phyloP scores from a whole-genome alignment of 805 yeast species.

The Saccharomycopsis olivae region DNA sequence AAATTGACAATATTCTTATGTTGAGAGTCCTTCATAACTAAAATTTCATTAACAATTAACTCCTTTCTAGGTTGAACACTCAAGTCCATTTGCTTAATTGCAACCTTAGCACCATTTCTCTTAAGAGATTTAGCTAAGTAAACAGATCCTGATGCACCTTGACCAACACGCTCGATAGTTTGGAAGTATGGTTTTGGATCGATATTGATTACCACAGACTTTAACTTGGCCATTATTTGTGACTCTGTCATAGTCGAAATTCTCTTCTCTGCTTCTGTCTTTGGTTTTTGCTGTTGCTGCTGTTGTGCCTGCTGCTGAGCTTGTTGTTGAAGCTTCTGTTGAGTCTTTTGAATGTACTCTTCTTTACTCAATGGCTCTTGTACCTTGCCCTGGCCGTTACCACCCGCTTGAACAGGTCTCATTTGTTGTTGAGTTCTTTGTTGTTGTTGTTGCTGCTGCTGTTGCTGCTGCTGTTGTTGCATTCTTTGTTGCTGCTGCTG shows the following conservation, averaged over 20 bases:
- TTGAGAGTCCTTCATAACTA: slow-evolving; percentile 93
- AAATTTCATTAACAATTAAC: slow-evolving; percentile 86
- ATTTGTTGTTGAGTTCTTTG: slow-evolving; percentile 5
- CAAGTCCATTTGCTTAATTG: slow-evolving; percentile 92
- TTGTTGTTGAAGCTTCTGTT: slow-evolving; percentile 21
- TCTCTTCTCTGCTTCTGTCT: slow-evolving; percentile 31
- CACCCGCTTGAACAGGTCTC: slow-evolving; percentile 1
- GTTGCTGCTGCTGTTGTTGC: slow-evolving; percentile 6
- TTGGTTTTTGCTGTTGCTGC: slow-evolving; percentile 7
- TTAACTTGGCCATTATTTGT: slow-evolving; percentile 72
- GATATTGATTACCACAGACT: slow-evolving; percentile 67
- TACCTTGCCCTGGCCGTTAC: not conserved
- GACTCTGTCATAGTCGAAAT: slow-evolving; percentile 68
- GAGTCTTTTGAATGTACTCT: slow-evolving; percentile 22
- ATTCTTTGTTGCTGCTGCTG: slow-evolving; percentile 15
- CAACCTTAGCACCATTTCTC: slow-evolving; percentile 59
- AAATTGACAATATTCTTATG: slow-evolving; percentile 94
- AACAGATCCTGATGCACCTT: slow-evolving; percentile 97
- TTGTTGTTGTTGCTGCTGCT: slow-evolving; percentile 11
- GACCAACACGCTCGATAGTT: slow-evolving; percentile 82
- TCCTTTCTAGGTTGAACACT: slow-evolving; percentile 90
- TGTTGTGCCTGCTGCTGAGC: slow-evolving; percentile 14
- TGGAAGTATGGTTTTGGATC: slow-evolving; percentile 82
- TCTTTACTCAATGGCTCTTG: slow-evolving; percentile 17
- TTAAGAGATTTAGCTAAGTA: slow-evolving; percentile 65